Conservation (phyloP, 106 monocot genomes). For the Cymbidium sinense region DNA sequence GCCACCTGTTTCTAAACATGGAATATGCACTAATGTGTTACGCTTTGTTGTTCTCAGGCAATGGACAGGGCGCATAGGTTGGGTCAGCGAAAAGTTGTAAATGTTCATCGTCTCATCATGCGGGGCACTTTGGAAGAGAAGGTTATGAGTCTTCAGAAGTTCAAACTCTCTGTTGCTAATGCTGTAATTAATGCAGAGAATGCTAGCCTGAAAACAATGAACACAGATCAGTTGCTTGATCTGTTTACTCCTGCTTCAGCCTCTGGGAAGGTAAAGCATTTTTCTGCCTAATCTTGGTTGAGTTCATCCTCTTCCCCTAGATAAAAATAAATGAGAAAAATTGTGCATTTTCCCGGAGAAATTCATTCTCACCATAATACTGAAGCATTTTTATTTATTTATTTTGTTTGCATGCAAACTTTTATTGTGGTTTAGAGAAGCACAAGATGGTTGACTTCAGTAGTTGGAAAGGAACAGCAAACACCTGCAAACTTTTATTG, state of each 20-base stretch:
- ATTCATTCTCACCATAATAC: no score
- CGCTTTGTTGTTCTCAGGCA: constrained; percentile 40
- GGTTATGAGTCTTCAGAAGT: constrained; percentile 91
- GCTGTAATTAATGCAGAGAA: constrained; percentile 88
- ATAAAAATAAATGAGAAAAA: background rate
- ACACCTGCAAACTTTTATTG: no score
- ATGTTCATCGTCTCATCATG: constrained; percentile 97
- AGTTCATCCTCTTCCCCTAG: background rate
- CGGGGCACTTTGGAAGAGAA: constrained; percentile 96
- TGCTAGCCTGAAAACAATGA: constrained; percentile 94
- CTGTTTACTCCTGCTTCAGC: constrained; percentile 59
- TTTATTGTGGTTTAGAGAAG: no score
- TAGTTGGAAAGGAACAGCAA: no score
- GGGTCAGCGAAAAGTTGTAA: constrained; percentile 94
- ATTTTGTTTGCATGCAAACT: no score
- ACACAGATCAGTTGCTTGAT: constrained; percentile 91
- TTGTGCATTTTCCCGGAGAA: background rate
- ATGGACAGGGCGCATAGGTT: constrained; percentile 95
- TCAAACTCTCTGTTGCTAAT: constrained; percentile 87
- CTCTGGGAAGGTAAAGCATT: constrained; percentile 41
- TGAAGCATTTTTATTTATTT: no score
- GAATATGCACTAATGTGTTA: background rate
- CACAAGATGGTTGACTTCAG: no score
- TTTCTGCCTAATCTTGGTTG: background rate
- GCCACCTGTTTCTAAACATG: no score